Evolutionary conservation across 163 green algal genomes (phyloP).

Genomic region (Coccomyxa subellipsoidea): DNA sequence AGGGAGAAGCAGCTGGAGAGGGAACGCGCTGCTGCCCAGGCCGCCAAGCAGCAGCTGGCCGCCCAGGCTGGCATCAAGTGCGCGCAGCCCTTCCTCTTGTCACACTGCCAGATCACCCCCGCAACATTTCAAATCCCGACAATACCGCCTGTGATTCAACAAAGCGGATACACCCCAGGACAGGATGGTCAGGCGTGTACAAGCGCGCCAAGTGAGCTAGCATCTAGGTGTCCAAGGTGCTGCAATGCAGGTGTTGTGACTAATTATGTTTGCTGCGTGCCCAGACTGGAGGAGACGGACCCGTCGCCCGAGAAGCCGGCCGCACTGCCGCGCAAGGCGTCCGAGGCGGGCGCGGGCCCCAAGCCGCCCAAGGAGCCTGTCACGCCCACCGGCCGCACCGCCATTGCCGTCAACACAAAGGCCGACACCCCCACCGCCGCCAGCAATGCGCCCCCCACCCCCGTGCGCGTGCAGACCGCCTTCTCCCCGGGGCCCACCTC

Average conservation of each 20-base stretch:
- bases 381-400: background rate
- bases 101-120: too few relatives aligned
- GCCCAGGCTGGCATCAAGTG: conserved; percentile 49
- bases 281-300: conserved; percentile 27
- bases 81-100: background rate
- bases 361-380: background rate
- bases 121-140: too few relatives aligned
- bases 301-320: background rate
- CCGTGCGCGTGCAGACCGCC: background rate
- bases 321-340: background rate
- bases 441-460: background rate
- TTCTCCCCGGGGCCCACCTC: background rate
- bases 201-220: background rate
- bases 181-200: background rate
- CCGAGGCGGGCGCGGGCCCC: background rate
- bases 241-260: background rate
- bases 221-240: background rate
- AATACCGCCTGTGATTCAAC: background rate
- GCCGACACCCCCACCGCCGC: background rate
- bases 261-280: background rate
- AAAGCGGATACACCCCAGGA: too few relatives aligned
- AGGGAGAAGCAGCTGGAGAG: conserved; percentile 66
- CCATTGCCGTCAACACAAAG: background rate
- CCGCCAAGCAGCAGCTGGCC: conserved; percentile 70
- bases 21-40: conserved; percentile 60